These are phyloP conservation scores for Trichomonas vaginalis DNA, from an alignment of 208 protist species.

Conservation along the genomic window DNA sequence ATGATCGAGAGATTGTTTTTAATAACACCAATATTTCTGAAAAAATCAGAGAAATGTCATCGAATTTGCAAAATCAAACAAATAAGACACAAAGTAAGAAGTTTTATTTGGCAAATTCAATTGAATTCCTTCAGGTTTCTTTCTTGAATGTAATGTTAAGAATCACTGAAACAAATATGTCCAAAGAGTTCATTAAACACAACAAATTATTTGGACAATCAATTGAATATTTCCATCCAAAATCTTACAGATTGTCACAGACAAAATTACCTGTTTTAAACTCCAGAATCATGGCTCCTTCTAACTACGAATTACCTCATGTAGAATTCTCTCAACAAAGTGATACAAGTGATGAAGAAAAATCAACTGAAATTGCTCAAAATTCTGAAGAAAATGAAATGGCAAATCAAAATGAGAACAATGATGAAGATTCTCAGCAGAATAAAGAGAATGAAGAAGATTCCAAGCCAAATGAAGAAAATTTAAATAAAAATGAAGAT, in stretches of 20 bases:
- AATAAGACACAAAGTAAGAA: not conserved
- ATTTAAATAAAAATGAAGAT: too few relatives aligned
- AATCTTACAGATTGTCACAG: not conserved
- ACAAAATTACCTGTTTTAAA: not conserved
- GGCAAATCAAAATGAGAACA: too few relatives aligned
- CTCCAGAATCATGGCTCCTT: not conserved
- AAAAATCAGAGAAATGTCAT: not conserved
- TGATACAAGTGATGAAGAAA: too few relatives aligned
- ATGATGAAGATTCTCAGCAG: too few relatives aligned
- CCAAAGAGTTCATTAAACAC: not conserved
- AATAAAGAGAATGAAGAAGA: too few relatives aligned
- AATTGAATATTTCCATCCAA: not conserved
- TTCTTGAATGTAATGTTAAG: not conserved
- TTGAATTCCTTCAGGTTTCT: not conserved
- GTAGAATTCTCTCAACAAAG: too few relatives aligned
- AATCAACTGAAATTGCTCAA: too few relatives aligned
- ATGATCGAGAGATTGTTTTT: not conserved
- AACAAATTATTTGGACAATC: not conserved
- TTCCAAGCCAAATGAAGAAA: too few relatives aligned
- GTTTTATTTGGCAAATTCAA: not conserved
- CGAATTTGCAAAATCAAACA: not conserved
- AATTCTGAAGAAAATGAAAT: too few relatives aligned
- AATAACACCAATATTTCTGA: not conserved
- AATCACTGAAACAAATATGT: not conserved
- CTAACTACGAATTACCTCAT: not conserved